phyloP scores from a whole-genome alignment of 176 grass and related monocot species.

The Coix lacrymajobi region DNA sequence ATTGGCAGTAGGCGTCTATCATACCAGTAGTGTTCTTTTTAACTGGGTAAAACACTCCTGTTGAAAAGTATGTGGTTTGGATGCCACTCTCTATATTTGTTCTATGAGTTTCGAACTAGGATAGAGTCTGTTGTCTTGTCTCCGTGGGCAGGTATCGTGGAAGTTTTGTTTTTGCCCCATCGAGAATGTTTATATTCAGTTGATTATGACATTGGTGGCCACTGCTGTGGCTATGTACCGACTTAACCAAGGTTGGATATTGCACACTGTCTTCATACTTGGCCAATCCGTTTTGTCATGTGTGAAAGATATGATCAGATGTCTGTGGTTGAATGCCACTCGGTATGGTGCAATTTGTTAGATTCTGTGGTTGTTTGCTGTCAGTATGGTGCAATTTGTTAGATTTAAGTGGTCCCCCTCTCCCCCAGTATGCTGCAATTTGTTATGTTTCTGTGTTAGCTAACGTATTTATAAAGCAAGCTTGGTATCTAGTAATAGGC shows the following conservation, averaged over 20 bases:
- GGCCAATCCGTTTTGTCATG: not conserved
- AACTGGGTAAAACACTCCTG: not conserved
- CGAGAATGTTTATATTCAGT: not conserved
- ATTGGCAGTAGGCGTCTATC: not conserved
- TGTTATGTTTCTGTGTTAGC: not conserved
- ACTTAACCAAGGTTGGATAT: not conserved
- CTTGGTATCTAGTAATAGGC: not conserved
- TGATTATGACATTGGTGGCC: not conserved
- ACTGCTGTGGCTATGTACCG: not conserved
- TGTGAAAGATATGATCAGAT: not conserved
- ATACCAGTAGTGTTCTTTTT: not conserved
- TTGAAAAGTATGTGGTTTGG: not conserved
- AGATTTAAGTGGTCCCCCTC: too few relatives aligned
- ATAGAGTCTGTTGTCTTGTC: not conserved
- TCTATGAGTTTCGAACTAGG: not conserved
- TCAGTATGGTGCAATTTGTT: not conserved
- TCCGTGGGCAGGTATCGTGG: not conserved
- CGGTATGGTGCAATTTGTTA: not conserved
- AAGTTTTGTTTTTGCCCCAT: not conserved
- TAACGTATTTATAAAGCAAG: not conserved
- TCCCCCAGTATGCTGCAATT: not conserved
- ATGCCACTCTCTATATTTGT: not conserved
- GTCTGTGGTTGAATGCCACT: not conserved
- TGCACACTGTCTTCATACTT: not conserved
- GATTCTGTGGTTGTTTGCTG: not conserved